These are phyloP conservation scores for Rhodotorula kratochvilovae DNA, from an alignment of 768 basidiomycete species.

Conservation along the genomic window DNA sequence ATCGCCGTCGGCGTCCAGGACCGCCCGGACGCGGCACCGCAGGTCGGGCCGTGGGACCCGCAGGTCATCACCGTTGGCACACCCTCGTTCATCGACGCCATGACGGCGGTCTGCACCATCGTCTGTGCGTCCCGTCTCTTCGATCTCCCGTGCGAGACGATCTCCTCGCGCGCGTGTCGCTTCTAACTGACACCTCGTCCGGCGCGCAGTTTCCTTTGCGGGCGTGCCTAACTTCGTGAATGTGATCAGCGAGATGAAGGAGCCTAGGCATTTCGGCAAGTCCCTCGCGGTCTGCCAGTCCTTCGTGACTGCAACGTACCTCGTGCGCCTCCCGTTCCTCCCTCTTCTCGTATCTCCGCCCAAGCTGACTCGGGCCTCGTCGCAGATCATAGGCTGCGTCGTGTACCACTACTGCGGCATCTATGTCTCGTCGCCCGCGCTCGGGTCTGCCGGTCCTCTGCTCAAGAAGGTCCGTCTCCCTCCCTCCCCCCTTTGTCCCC, in stretches of 20 bases:
- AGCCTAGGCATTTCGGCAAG: constrained; percentile 24
- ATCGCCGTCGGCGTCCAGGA: constrained; percentile 34
- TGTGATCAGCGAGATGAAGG: constrained; percentile 35
- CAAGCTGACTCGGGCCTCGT: not conserved
- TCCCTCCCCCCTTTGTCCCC: too few relatives aligned
- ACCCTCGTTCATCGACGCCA: constrained; percentile 34
- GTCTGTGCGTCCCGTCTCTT: constrained; percentile 13
- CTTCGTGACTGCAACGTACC: constrained; percentile 29
- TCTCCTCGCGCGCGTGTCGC: too few relatives aligned
- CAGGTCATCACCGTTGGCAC: constrained; percentile 2
- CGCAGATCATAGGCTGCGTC: constrained; percentile 39
- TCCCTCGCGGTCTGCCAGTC: constrained; percentile 14
- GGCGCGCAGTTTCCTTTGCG: constrained; percentile 25
- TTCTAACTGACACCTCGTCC: too few relatives aligned
- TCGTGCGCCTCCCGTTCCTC: not conserved
- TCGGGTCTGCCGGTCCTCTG: constrained; percentile 45
- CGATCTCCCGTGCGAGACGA: too few relatives aligned
- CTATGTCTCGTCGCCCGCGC: constrained; percentile 46
- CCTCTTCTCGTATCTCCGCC: not conserved
- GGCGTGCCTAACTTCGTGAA: constrained; percentile 24
- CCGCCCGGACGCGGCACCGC: constrained; percentile 24
- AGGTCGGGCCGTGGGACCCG: constrained; percentile 38
- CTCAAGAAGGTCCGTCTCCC: too few relatives aligned
- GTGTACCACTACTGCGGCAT: constrained; percentile 43
- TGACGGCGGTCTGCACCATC: constrained; percentile 46